phyloP scores from a whole-genome alignment of 306 rosid genomes.

The Quercus robur region DNA sequence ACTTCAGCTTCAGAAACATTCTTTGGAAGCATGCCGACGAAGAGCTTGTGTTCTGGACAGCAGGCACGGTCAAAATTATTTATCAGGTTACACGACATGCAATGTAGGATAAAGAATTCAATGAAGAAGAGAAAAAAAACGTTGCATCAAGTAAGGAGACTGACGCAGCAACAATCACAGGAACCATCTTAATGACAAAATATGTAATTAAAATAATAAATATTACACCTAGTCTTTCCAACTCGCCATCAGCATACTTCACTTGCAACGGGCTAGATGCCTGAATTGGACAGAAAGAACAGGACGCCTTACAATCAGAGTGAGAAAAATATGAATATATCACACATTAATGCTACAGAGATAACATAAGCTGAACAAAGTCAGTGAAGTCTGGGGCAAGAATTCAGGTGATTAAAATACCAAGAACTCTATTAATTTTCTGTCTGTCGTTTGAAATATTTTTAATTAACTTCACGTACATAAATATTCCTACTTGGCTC shows the following conservation, averaged over 20 bases:
- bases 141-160: neutral
- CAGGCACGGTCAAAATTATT: slow-evolving; percentile 22
- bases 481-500: neutral
- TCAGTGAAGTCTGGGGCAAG: neutral
- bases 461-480: slow-evolving; percentile 6
- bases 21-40: slow-evolving; percentile 98
- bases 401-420: slow-evolving; percentile 1
- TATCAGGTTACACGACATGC: slow-evolving; percentile 14
- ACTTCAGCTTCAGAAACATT: slow-evolving; percentile 83
- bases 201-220: slow-evolving; percentile 20
- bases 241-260: slow-evolving; percentile 99
- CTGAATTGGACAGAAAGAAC: slow-evolving; percentile 54
- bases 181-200: slow-evolving; percentile 17
- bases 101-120: slow-evolving; percentile 10
- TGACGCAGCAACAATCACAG: slow-evolving; percentile 11
- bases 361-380: neutral
- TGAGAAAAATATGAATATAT: slow-evolving; percentile 22
- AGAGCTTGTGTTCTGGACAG: slow-evolving; percentile 87
- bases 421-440: neutral
- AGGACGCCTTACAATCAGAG: slow-evolving; percentile 27
- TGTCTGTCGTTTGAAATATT: neutral
- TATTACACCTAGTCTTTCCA: slow-evolving; percentile 91
- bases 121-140: slow-evolving; percentile 3
- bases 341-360: slow-evolving; percentile 14
- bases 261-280: slow-evolving; percentile 99